Conservation (phyloP, 768 basidiomycete species). For the Neoboletus subvelutipes region DNA sequence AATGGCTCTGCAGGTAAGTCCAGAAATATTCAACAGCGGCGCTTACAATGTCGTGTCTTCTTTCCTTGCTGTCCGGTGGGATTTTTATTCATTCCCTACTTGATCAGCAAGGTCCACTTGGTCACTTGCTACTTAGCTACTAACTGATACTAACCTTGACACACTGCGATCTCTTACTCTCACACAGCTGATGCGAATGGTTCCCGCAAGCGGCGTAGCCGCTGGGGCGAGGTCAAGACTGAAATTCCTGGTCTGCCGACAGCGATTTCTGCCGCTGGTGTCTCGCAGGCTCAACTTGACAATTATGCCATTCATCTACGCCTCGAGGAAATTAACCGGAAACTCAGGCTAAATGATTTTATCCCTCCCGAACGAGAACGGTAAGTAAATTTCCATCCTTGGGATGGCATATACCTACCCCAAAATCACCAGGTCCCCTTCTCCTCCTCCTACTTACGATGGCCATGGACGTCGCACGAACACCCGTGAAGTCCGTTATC, state of each 20-base stretch:
- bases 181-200: constrained; percentile 75
- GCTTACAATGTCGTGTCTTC: constrained; percentile 39
- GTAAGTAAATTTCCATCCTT: constrained; percentile 35
- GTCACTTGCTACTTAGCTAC: constrained; percentile 36
- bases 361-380: constrained; percentile 94
- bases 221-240: constrained; percentile 94
- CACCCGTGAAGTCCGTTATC: constrained; percentile 97
- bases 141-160: constrained; percentile 59
- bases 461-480: constrained; percentile 97
- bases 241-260: constrained; percentile 93
- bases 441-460: constrained; percentile 97
- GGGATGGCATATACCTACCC: constrained; percentile 12
- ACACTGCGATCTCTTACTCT: constrained; percentile 41
- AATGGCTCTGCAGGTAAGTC: constrained; percentile 77
- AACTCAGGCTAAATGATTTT: constrained; percentile 90
- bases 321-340: constrained; percentile 96
- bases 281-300: constrained; percentile 94
- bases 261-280: constrained; percentile 89
- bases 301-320: constrained; percentile 96
- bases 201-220: constrained; percentile 91
- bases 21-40: constrained; percentile 34
- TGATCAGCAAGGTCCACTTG: constrained; percentile 31
- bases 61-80: constrained; percentile 37
- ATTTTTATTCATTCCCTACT: constrained; percentile 27
- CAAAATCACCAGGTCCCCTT: constrained; percentile 66